These are phyloP conservation scores for Tolypocladium capitatum DNA, from an alignment of 2,329 filamentous ascomycete species.

Conservation along the genomic window DNA sequence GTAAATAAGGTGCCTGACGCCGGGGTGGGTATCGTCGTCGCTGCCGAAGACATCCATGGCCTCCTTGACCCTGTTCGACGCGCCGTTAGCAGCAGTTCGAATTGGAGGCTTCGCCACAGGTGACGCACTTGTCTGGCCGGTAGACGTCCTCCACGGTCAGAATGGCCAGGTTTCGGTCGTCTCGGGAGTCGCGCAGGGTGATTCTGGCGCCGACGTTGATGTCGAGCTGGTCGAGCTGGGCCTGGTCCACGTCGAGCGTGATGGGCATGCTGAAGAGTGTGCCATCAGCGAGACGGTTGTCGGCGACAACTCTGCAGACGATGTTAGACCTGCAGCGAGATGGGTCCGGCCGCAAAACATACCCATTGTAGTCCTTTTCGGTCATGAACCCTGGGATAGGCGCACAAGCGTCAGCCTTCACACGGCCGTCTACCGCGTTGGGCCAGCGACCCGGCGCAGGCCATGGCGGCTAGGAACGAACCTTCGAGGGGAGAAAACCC, in stretches of 20 bases:
- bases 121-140: conserved; percentile 79
- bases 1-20: conserved; percentile 77
- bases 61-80: conserved; percentile 55
- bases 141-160: conserved; percentile 93
- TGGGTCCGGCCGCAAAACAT: conserved; percentile 19
- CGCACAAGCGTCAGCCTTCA: not conserved
- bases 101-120: not conserved
- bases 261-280: conserved; percentile 95
- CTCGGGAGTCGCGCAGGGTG: conserved; percentile 86
- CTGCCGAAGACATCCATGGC: conserved; percentile 90
- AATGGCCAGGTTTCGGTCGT: conserved; percentile 92
- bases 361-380: conserved; percentile 94
- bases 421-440: not conserved
- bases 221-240: conserved; percentile 59
- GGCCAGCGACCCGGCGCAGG: not conserved
- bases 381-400: conserved; percentile 71
- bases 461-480: conserved; percentile 27
- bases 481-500: conserved; percentile 97
- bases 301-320: conserved; percentile 61
- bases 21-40: conserved; percentile 79
- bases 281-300: conserved; percentile 76
- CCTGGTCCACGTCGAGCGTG: conserved; percentile 70
- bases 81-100: not conserved
- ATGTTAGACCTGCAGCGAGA: not conserved
- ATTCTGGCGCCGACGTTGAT: conserved; percentile 72